phyloP scores from a whole-genome alignment of 2,329 filamentous ascomycete species.

The Alternaria ethzedia region DNA sequence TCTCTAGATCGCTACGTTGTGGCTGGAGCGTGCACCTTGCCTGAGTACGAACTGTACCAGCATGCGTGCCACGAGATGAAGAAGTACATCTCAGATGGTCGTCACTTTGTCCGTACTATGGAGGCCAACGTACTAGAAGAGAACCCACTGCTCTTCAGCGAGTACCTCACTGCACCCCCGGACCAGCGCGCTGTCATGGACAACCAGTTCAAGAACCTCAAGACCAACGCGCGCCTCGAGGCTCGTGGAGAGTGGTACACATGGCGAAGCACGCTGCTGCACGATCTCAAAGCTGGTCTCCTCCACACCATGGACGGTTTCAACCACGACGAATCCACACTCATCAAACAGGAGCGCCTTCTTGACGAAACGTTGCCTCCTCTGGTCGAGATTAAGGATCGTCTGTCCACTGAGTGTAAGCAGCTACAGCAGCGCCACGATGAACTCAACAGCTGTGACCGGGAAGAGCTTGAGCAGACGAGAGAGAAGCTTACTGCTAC shows the following conservation, averaged over 20 bases:
- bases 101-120: conserved; percentile 87
- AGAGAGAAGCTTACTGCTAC: conserved; percentile 70
- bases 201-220: conserved; percentile 96
- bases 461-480: conserved; percentile 75
- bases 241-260: conserved; percentile 99
- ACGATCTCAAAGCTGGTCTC: conserved; percentile 82
- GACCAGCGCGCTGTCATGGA: conserved; percentile 89
- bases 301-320: conserved; percentile 78
- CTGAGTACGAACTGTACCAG: conserved; percentile 92
- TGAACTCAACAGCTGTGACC: conserved; percentile 80
- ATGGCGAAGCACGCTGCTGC: conserved; percentile 89
- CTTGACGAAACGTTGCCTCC: conserved; percentile 72
- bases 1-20: conserved; percentile 79
- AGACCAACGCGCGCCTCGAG: conserved; percentile 84
- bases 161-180: conserved; percentile 85
- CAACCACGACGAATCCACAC: conserved; percentile 70
- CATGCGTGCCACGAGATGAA: conserved; percentile 96
- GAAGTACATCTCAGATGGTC: conserved; percentile 93
- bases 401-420: conserved; percentile 68
- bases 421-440: conserved; percentile 74
- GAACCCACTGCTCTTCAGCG: conserved; percentile 88
- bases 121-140: conserved; percentile 87
- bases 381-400: conserved; percentile 66
- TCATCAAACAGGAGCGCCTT: conserved; percentile 72
- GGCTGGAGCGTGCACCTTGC: conserved; percentile 87